These are phyloP conservation scores for Monilinia polystroma DNA, from an alignment of 2,329 filamentous ascomycete genomes.

Conservation along the genomic window DNA sequence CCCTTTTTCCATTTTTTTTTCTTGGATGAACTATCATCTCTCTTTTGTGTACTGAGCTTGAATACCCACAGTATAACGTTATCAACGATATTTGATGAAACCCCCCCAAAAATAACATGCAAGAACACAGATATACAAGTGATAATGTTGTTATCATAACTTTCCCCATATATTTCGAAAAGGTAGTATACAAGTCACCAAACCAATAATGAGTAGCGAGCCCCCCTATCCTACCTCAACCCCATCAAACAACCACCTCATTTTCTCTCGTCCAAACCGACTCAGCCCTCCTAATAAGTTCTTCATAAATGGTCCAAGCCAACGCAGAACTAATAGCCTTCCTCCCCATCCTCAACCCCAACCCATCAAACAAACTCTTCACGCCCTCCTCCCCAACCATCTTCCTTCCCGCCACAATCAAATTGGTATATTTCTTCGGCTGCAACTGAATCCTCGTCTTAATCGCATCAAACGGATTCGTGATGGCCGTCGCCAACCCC, in stretches of 20 bases:
- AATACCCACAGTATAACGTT: slow-evolving; percentile 7
- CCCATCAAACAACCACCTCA: slow-evolving; percentile 7
- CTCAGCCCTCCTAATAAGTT: slow-evolving; percentile 73
- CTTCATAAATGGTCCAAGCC: slow-evolving; percentile 97
- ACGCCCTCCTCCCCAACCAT: slow-evolving; percentile 83
- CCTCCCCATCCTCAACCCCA: slow-evolving; percentile 81
- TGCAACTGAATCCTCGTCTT: slow-evolving; percentile 94
- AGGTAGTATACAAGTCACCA: background rate
- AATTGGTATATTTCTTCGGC: slow-evolving; percentile 78
- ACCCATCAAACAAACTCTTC: slow-evolving; percentile 78
- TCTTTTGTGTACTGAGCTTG: slow-evolving; percentile 10
- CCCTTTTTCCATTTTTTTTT: background rate
- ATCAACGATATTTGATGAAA: background rate
- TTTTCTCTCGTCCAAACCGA: slow-evolving; percentile 26
- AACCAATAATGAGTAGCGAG: slow-evolving; percentile 7
- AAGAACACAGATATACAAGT: background rate
- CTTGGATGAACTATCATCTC: slow-evolving; percentile 15
- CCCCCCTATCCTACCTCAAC: background rate
- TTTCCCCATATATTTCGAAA: background rate
- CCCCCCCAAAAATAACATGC: background rate
- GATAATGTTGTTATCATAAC: background rate
- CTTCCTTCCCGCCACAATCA: slow-evolving; percentile 69
- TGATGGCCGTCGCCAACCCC: slow-evolving; percentile 78
- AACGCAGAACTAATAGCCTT: slow-evolving; percentile 94
- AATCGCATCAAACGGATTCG: slow-evolving; percentile 95